phyloP scores from a whole-genome alignment of 2,329 filamentous ascomycete genomes.

The Alternaria metachromatica region DNA sequence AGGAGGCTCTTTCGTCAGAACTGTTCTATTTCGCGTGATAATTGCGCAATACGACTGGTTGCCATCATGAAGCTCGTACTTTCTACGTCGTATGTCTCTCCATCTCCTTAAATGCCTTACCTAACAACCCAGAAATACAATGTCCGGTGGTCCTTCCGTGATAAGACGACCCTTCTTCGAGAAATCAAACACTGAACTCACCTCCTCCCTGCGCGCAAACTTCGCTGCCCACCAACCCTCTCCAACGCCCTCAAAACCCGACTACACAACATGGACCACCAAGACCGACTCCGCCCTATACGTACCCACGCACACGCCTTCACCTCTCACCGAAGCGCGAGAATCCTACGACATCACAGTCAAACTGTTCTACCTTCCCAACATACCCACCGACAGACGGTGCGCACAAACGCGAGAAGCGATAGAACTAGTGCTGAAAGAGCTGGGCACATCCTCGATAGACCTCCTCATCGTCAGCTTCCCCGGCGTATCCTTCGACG shows the following conservation, averaged over 20 bases:
- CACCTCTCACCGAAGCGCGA: conserved; percentile 79
- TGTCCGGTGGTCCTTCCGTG: conserved; percentile 82
- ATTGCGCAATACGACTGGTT: not conserved
- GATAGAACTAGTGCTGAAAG: conserved; percentile 77
- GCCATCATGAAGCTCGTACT: conserved; percentile 79
- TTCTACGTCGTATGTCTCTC: conserved; percentile 78
- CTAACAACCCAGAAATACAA: conserved; percentile 76
- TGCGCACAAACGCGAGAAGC: conserved; percentile 77
- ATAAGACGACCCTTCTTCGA: conserved; percentile 78
- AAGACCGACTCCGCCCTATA: conserved; percentile 62
- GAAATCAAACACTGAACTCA: conserved; percentile 92
- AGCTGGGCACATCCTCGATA: conserved; percentile 76
- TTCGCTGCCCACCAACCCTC: conserved; percentile 76
- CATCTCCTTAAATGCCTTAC: conserved; percentile 6
- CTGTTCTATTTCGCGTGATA: not conserved
- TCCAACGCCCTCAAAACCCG: conserved; percentile 47
- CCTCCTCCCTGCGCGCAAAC: conserved; percentile 84
- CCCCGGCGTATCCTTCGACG: conserved; percentile 91
- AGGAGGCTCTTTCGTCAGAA: not conserved
- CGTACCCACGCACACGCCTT: conserved; percentile 75
- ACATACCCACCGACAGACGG: conserved; percentile 68
- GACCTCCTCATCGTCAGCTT: conserved; percentile 93
- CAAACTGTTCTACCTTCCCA: conserved; percentile 91
- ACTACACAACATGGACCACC: conserved; percentile 71
- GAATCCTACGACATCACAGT: conserved; percentile 91